phyloP scores from a whole-genome alignment of 108 stramenopile species.

The Nitzschia sp. region DNA sequence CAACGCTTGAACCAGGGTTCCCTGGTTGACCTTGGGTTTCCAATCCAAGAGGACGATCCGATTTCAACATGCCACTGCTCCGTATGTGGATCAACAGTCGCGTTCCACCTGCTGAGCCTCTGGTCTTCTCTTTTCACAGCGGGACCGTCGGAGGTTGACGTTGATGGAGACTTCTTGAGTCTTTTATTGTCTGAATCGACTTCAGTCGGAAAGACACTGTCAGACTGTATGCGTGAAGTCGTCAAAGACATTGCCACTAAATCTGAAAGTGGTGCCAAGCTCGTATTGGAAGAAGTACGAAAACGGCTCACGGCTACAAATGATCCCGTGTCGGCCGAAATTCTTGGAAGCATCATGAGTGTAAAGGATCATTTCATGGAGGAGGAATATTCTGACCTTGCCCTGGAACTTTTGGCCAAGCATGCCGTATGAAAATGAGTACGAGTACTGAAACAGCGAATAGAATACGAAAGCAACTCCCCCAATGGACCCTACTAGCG shows the following conservation, averaged over 20 bases:
- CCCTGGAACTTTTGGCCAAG: constrained; percentile 34
- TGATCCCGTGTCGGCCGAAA: constrained; percentile 59
- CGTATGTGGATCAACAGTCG: constrained; percentile 43
- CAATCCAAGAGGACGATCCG: neutral
- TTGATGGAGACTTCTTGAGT: constrained; percentile 27
- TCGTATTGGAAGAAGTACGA: constrained; percentile 56
- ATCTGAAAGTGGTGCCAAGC: constrained; percentile 48
- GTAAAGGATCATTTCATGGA: constrained; percentile 41
- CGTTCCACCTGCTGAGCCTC: constrained; percentile 45
- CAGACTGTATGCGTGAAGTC: constrained; percentile 46
- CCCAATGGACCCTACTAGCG: neutral
- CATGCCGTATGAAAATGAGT: neutral
- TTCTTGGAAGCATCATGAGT: constrained; percentile 65
- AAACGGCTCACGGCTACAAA: constrained; percentile 43
- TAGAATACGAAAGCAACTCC: too few species aligned
- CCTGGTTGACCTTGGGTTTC: neutral
- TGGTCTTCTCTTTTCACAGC: constrained; percentile 47
- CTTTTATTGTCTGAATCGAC: constrained; percentile 45
- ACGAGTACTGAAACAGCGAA: too few species aligned
- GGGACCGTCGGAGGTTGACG: constrained; percentile 25
- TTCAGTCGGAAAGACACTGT: constrained; percentile 30
- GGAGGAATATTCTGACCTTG: constrained; percentile 57
- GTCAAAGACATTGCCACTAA: constrained; percentile 60
- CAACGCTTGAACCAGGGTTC: constrained; percentile 59
- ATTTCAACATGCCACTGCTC: constrained; percentile 65